These are phyloP conservation scores for Byssoonygena ceratinophila DNA, from an alignment of 2,329 filamentous ascomycete species.

Conservation along the genomic window DNA sequence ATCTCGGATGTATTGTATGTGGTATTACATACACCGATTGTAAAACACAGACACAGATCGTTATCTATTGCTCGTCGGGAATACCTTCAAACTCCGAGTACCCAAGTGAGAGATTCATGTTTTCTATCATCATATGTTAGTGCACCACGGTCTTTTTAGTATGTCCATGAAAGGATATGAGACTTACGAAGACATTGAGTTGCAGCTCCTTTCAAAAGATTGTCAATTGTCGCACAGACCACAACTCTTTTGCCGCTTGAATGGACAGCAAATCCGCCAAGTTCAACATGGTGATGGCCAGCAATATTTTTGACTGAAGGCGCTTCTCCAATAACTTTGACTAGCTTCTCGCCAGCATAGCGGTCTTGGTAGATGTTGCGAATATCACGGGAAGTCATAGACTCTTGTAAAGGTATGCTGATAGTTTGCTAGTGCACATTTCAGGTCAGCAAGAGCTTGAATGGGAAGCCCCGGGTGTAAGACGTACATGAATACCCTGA, in stretches of 20 bases:
- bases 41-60: background rate
- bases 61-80: slow-evolving; percentile 40
- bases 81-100: slow-evolving; percentile 86
- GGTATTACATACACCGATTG: background rate
- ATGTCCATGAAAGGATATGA: slow-evolving; percentile 7
- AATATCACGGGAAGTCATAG: slow-evolving; percentile 84
- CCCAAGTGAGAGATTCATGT: slow-evolving; percentile 86
- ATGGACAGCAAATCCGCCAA: slow-evolving; percentile 92
- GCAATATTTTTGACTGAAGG: slow-evolving; percentile 77
- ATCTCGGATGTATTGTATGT: background rate
- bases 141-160: background rate
- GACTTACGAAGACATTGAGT: slow-evolving; percentile 82
- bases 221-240: slow-evolving; percentile 89
- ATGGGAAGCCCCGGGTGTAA: too few species aligned
- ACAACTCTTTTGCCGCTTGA: slow-evolving; percentile 81
- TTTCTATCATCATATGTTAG: slow-evolving; percentile 46
- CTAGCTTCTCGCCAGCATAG: slow-evolving; percentile 88
- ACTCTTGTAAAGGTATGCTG: slow-evolving; percentile 72
- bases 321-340: slow-evolving; percentile 82
- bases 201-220: slow-evolving; percentile 82
- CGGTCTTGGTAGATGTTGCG: slow-evolving; percentile 91
- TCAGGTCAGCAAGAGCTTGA: slow-evolving; percentile 9
- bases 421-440: slow-evolving; percentile 58
- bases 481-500: slow-evolving; percentile 66
- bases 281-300: slow-evolving; percentile 79